Base-by-base conservation (phyloP, 257 asterid species). In the Primulina tabacum region DNA sequence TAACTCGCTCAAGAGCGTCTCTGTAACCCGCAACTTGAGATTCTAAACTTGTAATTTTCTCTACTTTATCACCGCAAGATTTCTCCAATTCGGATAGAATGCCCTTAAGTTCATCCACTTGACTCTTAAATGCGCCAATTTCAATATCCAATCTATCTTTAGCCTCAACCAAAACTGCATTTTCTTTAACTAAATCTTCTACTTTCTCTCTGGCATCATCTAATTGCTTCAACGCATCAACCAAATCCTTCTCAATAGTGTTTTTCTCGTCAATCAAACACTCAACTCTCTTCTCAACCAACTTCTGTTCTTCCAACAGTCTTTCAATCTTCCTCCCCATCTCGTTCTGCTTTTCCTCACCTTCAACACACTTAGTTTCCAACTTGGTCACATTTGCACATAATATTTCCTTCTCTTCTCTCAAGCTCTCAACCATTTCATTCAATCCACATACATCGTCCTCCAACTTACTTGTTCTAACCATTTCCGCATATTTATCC, bases 341-440 rank as follows among this genome's bases (percentile, higher is more conserved):
- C 67, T 77, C 89, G 69, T 58, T 80, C 70, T 79, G 86, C 80
- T 71, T 89, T 84, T 77, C 85, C 72, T 60, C 83, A 14, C 85
- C 80, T 18, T 78, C 88, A 29, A 37, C 52, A 43, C 79, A 72
- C 75, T 72, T 86, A 78, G 71, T 81, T 87, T 92, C 98, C 80
- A 89, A 81, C 67, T 83, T 88, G 0, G 78, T 81, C 73, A 85
- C 73, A 76, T 64, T 62, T 2, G 2, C 50, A 2, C 53, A 71
- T 80, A 89, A 71, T 32, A 21, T 73, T 0, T 17, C 82, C 83
- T 80, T 87, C 74, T 85, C 89, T 38, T 76, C 70, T 9, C 62
- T 71, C 79, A 85, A 80, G 30, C 68, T 62, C 10, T 26, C 71
- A 37, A 83, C 89, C 73, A 55, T 79, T 77, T 80, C 85, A 37